phyloP scores from a whole-genome alignment of 225 moss, liverwort and hornwort genomes.

The Sphagnum tenellum region DNA sequence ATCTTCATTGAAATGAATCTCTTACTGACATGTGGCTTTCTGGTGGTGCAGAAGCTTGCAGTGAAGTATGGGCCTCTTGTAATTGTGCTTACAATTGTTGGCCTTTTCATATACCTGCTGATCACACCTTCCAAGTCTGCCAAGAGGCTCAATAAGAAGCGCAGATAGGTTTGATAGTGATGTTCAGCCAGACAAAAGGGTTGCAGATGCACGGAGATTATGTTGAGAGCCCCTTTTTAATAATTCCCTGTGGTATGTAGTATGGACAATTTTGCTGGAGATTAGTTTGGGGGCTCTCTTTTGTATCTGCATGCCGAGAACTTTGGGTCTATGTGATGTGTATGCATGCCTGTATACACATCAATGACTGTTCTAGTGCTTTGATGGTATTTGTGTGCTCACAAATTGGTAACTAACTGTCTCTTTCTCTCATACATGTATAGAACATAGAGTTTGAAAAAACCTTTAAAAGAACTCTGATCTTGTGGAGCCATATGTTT shows the following conservation, averaged over 20 bases:
- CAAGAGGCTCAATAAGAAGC: constrained; percentile 35
- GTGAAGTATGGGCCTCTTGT: constrained; percentile 43
- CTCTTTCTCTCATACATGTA: too few relatives aligned
- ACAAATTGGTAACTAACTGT: too few relatives aligned
- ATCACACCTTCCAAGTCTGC: constrained; percentile 42
- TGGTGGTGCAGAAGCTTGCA: constrained; percentile 26
- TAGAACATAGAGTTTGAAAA: too few relatives aligned
- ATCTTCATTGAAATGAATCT: neutral
- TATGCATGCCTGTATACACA: too few relatives aligned
- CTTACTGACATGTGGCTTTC: neutral
- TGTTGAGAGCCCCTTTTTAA: neutral
- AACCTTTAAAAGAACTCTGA: too few relatives aligned
- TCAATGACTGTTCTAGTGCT: too few relatives aligned
- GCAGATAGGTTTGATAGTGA: neutral
- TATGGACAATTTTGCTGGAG: constrained; percentile 10
- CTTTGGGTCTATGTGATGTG: too few relatives aligned
- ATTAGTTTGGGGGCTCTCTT: neutral
- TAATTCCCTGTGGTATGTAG: neutral
- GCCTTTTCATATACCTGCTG: constrained; percentile 30
- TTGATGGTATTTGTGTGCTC: too few relatives aligned
- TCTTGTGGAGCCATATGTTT: too few relatives aligned
- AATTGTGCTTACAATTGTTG: constrained; percentile 41
- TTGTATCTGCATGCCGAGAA: too few relatives aligned
- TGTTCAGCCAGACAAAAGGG: neutral
- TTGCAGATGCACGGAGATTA: neutral